Conservation (phyloP, 2,329 filamentous ascomycete species). For the Neofusicoccum laricinum region DNA sequence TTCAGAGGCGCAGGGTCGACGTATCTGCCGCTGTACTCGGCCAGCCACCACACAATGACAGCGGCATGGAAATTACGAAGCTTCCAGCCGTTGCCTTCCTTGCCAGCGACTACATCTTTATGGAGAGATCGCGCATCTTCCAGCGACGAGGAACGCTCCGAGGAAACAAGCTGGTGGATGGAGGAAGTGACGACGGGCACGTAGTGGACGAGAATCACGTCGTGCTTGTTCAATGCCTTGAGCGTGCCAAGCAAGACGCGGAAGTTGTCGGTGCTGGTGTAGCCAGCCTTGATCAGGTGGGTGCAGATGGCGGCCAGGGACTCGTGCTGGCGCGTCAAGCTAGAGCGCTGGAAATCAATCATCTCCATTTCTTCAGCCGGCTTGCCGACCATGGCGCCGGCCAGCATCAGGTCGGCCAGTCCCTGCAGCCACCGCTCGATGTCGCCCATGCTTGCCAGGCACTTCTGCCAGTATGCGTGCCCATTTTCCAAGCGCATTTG, state of each 20-base stretch:
- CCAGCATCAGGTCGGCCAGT: constrained; percentile 72
- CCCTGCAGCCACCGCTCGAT: constrained; percentile 75
- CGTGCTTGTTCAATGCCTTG: constrained; percentile 72
- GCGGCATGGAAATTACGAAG: constrained; percentile 76
- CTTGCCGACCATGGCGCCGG: constrained; percentile 71
- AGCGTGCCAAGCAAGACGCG: constrained; percentile 65
- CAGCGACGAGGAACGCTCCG: constrained; percentile 46
- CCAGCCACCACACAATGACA: constrained; percentile 80
- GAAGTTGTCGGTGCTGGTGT: constrained; percentile 70
- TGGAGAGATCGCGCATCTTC: constrained; percentile 70
- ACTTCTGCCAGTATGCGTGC: constrained; percentile 68
- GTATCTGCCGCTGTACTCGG: constrained; percentile 89
- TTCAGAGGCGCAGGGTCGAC: constrained; percentile 63
- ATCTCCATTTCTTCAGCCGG: constrained; percentile 61
- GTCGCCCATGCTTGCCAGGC: constrained; percentile 70
- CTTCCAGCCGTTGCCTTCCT: constrained; percentile 68
- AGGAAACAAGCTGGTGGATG: constrained; percentile 24
- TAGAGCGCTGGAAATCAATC: constrained; percentile 75
- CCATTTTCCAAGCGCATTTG: constrained; percentile 51
- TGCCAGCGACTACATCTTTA: constrained; percentile 61
- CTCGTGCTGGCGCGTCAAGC: constrained; percentile 86
- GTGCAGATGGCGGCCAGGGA: constrained; percentile 76
- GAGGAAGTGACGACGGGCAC: constrained; percentile 73
- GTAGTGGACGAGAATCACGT: constrained; percentile 73
- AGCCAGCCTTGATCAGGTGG: constrained; percentile 72